These are phyloP conservation scores for Gomphus bonarii DNA, from an alignment of 1,284 basidiomycete species.

Conservation along the genomic window DNA sequence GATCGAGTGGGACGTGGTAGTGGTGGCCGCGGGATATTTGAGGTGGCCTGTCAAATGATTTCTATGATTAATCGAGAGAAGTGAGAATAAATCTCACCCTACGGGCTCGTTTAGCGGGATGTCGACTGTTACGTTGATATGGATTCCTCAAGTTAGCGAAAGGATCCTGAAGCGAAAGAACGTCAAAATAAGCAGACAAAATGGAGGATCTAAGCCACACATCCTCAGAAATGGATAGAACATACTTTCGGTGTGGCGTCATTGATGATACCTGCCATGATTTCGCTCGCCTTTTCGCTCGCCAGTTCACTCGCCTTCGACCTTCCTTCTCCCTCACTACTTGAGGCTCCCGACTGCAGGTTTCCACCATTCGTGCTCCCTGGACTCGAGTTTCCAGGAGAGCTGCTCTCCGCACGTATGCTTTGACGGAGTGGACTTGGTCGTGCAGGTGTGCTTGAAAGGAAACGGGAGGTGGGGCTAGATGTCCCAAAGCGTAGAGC, in stretches of 20 bases:
- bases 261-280: conserved; percentile 57
- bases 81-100: not conserved
- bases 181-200: not conserved
- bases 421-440: conserved; percentile 60
- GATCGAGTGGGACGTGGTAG: conserved; percentile 2
- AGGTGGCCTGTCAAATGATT: not conserved
- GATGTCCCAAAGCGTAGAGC: conserved; percentile 29
- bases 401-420: conserved; percentile 38
- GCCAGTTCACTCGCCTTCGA: conserved; percentile 22
- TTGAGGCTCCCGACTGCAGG: not conserved
- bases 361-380: not conserved
- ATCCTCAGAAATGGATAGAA: not conserved
- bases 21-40: not conserved
- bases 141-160: conserved; percentile 55
- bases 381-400: conserved; percentile 12
- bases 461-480: conserved; percentile 29
- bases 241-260: conserved; percentile 43
- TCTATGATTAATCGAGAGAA: not conserved
- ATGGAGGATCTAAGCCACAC: not conserved
- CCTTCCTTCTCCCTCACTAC: conserved; percentile 29
- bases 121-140: conserved; percentile 36
- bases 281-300: conserved; percentile 40
- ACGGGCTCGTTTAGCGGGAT: not conserved
- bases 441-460: conserved; percentile 45
- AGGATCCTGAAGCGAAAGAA: not conserved